phyloP scores from a whole-genome alignment of 768 basidiomycete genomes.

The Psilocybe subaeruginosa region DNA sequence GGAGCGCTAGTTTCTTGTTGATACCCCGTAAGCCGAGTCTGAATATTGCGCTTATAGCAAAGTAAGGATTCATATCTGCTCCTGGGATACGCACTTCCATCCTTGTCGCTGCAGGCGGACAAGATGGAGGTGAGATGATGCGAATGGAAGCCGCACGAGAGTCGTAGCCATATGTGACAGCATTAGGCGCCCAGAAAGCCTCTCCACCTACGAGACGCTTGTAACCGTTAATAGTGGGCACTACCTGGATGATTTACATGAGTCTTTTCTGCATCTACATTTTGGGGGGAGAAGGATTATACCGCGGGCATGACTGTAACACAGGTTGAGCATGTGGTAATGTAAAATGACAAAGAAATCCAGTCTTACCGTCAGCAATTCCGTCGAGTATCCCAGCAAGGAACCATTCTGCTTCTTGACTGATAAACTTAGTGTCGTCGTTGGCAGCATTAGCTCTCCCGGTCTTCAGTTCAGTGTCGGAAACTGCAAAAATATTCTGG shows the following conservation, averaged over 20 bases:
- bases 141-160: slow-evolving; percentile 91
- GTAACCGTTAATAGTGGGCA: slow-evolving; percentile 95
- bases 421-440: slow-evolving; percentile 84
- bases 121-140: slow-evolving; percentile 90
- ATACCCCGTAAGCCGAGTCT: slow-evolving; percentile 88
- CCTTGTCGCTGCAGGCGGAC: slow-evolving; percentile 79
- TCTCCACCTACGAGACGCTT: slow-evolving; percentile 95
- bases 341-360: neutral
- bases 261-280: neutral
- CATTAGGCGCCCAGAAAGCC: slow-evolving; percentile 93
- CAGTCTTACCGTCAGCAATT: slow-evolving; percentile 72
- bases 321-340: neutral
- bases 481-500: slow-evolving; percentile 79
- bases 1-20: slow-evolving; percentile 68
- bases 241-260: slow-evolving; percentile 47
- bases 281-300: slow-evolving; percentile 21
- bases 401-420: slow-evolving; percentile 86
- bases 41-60: slow-evolving; percentile 87
- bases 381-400: slow-evolving; percentile 93
- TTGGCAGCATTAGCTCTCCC: slow-evolving; percentile 75
- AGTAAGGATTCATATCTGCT: slow-evolving; percentile 96
- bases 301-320: slow-evolving; percentile 80
- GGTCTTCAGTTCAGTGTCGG: slow-evolving; percentile 55
- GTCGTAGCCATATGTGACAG: slow-evolving; percentile 95
- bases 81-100: slow-evolving; percentile 95